Conservation (phyloP, 257 asterid species). For the Leptodermis oblonga region DNA sequence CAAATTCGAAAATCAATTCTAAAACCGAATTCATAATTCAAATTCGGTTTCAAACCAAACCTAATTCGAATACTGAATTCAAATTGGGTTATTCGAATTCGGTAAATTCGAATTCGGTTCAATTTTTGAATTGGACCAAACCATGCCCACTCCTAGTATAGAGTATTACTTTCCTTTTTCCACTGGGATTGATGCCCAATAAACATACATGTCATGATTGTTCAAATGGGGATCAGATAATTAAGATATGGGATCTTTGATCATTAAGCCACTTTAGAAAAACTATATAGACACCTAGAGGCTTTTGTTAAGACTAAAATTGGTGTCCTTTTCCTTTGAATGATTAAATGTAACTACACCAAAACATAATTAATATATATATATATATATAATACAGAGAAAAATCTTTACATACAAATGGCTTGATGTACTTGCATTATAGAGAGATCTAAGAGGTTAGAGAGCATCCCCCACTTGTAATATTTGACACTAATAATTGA, state of each 20-base stretch:
- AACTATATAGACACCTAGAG: background rate
- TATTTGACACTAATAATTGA: slow-evolving; percentile 32
- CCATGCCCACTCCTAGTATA: no score
- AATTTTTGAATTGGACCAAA: no score
- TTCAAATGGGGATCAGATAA: slow-evolving; percentile 4
- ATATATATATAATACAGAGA: slow-evolving; percentile 2
- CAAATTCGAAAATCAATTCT: no score
- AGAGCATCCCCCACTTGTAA: slow-evolving; percentile 37
- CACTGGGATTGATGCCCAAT: background rate
- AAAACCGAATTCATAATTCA: no score
- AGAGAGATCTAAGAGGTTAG: slow-evolving; percentile 16
- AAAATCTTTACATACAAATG: background rate
- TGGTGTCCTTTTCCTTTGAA: slow-evolving; percentile 6
- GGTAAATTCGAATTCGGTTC: no score
- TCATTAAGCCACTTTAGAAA: background rate
- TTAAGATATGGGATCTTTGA: slow-evolving; percentile 15
- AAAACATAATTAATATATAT: background rate
- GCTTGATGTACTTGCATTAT: no score
- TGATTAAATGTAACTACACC: slow-evolving; percentile 11
- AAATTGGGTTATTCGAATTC: no score
- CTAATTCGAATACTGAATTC: no score
- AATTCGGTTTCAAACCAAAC: no score
- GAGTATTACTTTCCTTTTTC: slow-evolving; percentile 1
- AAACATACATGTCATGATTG: background rate
- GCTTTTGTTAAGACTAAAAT: background rate